Evolutionary conservation across 177 flowering plant species (phyloP).

Genomic region (Vitis hybrid): DNA sequence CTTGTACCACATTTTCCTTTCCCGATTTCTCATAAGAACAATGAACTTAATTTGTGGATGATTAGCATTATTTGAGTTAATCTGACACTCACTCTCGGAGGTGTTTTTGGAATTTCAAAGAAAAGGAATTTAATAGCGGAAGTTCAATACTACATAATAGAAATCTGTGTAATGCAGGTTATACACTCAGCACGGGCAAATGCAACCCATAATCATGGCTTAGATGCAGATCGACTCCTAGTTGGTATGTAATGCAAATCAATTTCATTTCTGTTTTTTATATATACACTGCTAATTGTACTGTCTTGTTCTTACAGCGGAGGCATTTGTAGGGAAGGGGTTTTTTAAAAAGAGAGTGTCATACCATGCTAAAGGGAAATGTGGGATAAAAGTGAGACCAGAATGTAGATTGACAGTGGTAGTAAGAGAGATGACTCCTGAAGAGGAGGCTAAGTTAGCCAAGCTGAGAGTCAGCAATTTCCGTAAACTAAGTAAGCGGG

Average conservation of each 20-base stretch:
- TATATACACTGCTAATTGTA: too few relatives aligned
- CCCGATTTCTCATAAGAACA: too few relatives aligned
- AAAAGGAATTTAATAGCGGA: too few relatives aligned
- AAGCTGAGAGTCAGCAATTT: conserved; percentile 69
- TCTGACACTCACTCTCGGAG: too few relatives aligned
- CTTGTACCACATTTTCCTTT: too few relatives aligned
- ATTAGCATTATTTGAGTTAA: too few relatives aligned
- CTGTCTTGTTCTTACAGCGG: conserved; percentile 46
- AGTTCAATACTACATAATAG: too few relatives aligned
- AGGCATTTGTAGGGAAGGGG: conserved; percentile 89
- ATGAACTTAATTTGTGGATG: too few relatives aligned
- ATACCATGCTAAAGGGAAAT: conserved; percentile 69
- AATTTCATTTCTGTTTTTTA: background rate
- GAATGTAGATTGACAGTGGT: conserved; percentile 64
- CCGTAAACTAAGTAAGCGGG: conserved; percentile 72
- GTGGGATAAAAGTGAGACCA: conserved; percentile 71
- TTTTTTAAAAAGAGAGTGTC: conserved; percentile 52
- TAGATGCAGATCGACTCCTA: conserved; percentile 84
- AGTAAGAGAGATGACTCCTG: conserved; percentile 81
- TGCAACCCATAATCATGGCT: conserved; percentile 91
- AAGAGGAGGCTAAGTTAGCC: conserved; percentile 91
- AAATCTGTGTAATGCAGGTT: conserved; percentile 49
- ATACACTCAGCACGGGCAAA: conserved; percentile 95
- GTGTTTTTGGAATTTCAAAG: too few relatives aligned
- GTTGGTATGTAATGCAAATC: conserved; percentile 51